A percentile compares a stretch with the other conserved stretches of the same genome.
Evolutionary conservation across 192 early-diverging fungal species (phyloP).

Genomic region (Linnemannia hyalina): DNA sequence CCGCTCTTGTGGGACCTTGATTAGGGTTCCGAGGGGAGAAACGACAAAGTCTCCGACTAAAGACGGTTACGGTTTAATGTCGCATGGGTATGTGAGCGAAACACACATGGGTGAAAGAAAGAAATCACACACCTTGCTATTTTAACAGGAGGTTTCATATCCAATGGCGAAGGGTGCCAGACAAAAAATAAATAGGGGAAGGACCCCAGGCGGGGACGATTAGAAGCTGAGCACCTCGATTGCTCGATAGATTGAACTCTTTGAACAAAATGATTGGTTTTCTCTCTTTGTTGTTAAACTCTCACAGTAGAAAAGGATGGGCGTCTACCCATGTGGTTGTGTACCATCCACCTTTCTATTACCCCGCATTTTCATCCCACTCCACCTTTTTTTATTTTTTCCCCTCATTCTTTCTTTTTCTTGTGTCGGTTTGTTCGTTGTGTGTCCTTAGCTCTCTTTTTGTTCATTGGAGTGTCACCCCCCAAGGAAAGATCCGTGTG

Average conservation of each 20-base stretch:
- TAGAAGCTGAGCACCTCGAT: no score
- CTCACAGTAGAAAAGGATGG: background rate
- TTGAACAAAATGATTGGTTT: background rate
- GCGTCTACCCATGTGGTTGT: background rate
- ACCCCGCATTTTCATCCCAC: background rate
- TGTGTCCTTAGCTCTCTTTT: background rate
- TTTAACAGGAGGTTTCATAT: background rate
- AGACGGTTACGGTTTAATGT: background rate
- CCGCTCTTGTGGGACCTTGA: background rate
- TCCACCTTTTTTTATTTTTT: background rate
- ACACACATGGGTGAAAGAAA: background rate
- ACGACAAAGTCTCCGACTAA: background rate
- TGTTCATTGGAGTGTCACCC: background rate
- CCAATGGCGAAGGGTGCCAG: background rate
- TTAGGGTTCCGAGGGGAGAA: background rate
- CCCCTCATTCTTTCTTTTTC: background rate
- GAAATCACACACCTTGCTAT: background rate
- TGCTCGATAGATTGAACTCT: background rate
- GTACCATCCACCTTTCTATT: background rate
- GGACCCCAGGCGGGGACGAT: background rate
- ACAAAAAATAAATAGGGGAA: background rate
- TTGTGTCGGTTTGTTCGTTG: background rate
- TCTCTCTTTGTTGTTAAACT: background rate
- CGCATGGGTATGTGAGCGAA: background rate
- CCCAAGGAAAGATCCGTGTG: conserved; percentile 1